Evolutionary conservation across 1,139 yeast species (phyloP).

Genomic region (Trichomonascaceae sp.): DNA sequence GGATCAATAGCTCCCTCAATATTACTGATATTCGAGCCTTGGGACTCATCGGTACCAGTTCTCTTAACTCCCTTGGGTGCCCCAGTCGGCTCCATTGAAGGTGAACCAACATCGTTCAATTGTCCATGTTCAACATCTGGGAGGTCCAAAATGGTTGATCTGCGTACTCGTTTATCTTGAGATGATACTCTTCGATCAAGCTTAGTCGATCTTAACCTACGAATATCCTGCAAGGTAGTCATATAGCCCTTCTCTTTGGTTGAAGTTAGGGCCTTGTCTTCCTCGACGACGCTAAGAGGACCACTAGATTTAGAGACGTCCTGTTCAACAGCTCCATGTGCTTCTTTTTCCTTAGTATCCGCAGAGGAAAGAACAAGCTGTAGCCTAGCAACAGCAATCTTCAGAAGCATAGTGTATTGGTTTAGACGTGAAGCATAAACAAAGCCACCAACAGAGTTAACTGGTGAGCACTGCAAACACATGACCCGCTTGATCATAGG

Average conservation of each 20-base stretch:
- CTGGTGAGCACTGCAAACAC: constrained; percentile 55
- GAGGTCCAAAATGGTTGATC: constrained; percentile 45
- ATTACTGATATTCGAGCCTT: background rate
- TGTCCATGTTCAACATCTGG: constrained; percentile 34
- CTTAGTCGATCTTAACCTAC: constrained; percentile 67
- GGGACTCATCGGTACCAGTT: constrained; percentile 2
- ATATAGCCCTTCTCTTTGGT: constrained; percentile 47
- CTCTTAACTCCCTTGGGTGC: background rate
- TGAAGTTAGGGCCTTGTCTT: background rate
- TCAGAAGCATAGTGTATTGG: constrained; percentile 70
- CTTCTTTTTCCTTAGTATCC: constrained; percentile 29
- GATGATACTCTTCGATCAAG: constrained; percentile 60
- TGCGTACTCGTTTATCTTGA: constrained; percentile 53
- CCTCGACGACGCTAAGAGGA: background rate
- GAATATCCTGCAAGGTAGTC: constrained; percentile 69
- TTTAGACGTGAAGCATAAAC: constrained; percentile 57
- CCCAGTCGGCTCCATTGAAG: constrained; percentile 8
- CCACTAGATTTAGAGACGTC: background rate
- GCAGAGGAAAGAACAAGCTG: constrained; percentile 55
- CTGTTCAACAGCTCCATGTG: constrained; percentile 5
- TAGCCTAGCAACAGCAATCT: constrained; percentile 79
- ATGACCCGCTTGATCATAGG: constrained; percentile 37
- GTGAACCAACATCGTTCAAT: constrained; percentile 23
- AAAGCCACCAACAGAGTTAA: constrained; percentile 52
- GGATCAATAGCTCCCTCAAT: background rate